Percentiles rank a stretch among this genome's conserved stretches.
These are phyloP conservation scores for Laguncularia racemosa DNA, from an alignment of 345 rosid species.

Conservation along the genomic window DNA sequence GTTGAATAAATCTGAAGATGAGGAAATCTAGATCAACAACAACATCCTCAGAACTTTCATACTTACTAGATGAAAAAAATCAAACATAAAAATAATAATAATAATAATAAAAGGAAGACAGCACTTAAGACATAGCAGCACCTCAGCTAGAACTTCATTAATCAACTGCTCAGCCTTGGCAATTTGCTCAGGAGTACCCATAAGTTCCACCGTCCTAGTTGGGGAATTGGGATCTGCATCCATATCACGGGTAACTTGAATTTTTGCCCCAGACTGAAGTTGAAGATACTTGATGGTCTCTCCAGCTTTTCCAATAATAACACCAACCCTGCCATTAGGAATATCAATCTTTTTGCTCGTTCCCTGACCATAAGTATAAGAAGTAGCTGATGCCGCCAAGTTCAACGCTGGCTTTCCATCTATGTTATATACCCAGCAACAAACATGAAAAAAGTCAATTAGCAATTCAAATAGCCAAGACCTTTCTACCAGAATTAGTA, in stretches of 20 bases:
- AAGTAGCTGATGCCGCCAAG: constrained; percentile 43
- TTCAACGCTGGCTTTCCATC: constrained; percentile 49
- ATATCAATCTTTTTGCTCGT: constrained; percentile 83
- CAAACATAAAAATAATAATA: not conserved
- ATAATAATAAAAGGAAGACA: not conserved
- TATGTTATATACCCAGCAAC: constrained; percentile 21
- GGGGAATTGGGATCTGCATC: constrained; percentile 78
- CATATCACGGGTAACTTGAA: constrained; percentile 92
- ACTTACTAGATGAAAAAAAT: not conserved
- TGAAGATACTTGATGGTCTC: constrained; percentile 97
- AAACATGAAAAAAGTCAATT: not conserved
- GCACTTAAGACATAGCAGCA: constrained; percentile 5
- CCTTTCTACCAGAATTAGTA: not conserved
- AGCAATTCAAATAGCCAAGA: not conserved
- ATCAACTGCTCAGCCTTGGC: constrained; percentile 87
- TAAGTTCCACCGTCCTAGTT: constrained; percentile 69
- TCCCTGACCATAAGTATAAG: constrained; percentile 61
- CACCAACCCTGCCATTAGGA: constrained; percentile 94
- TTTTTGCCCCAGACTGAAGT: constrained; percentile 92
- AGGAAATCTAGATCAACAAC: too few species aligned
- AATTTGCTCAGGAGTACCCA: constrained; percentile 81
- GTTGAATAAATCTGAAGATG: too few species aligned
- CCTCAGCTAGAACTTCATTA: constrained; percentile 87
- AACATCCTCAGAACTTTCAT: not conserved
- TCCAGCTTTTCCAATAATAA: constrained; percentile 94